Conservation (phyloP, 129 eudicot genomes). For the Tagetes erecta region DNA sequence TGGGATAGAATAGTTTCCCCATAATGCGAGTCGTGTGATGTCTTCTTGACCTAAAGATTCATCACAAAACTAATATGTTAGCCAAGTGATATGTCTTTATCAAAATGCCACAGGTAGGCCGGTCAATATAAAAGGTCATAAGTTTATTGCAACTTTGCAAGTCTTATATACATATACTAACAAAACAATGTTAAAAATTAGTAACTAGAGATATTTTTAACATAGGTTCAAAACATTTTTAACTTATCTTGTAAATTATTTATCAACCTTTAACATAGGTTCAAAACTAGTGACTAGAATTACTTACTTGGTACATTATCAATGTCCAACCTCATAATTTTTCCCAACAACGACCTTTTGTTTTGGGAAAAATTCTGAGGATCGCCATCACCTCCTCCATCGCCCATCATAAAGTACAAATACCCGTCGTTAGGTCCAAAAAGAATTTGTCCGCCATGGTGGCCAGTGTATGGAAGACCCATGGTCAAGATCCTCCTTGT, state of each 20-base stretch:
- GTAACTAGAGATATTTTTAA: too few relatives aligned
- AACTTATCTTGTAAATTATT: too few relatives aligned
- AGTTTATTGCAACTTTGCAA: too few relatives aligned
- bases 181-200: too few relatives aligned
- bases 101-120: too few relatives aligned
- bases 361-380: slow-evolving; percentile 84
- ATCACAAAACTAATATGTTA: too few relatives aligned
- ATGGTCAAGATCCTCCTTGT: slow-evolving; percentile 79
- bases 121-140: too few relatives aligned
- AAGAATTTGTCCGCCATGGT: slow-evolving; percentile 84
- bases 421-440: slow-evolving; percentile 75
- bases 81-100: too few relatives aligned
- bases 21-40: slow-evolving; percentile 42
- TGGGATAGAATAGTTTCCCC: slow-evolving; percentile 95
- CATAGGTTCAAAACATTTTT: too few relatives aligned
- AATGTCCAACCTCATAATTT: slow-evolving; percentile 77
- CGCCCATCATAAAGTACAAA: slow-evolving; percentile 89
- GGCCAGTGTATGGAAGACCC: slow-evolving; percentile 79
- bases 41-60: slow-evolving; percentile 49
- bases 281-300: not conserved
- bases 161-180: too few relatives aligned
- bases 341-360: slow-evolving; percentile 78
- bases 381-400: slow-evolving; percentile 67
- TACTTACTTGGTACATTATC: slow-evolving; percentile 70
- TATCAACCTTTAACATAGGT: too few relatives aligned